Base-by-base conservation (phyloP, 2,329 filamentous ascomycete genomes). In the Ophiostoma triangulosporum region DNA sequence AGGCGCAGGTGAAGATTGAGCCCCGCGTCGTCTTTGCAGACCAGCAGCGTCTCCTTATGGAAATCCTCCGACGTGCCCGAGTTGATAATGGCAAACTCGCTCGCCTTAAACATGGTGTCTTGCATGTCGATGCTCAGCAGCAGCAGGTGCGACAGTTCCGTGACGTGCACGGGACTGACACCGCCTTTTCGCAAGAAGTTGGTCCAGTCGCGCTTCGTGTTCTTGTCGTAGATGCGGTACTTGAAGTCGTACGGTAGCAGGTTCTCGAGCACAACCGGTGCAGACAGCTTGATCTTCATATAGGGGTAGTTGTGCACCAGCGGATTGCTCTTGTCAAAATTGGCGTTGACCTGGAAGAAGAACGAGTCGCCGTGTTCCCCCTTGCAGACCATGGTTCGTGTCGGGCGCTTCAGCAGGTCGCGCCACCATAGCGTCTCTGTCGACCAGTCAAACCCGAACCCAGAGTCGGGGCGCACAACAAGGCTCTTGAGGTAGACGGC, bases 181-280 rank as follows among this genome's bases (percentile, higher is more conserved):
- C 94, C 94, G 26, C 94, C 93, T 68, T 96, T 97, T 54, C 93
- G 82, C 48, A 98, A 72, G 70, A 98, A 98, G 66, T 98, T 98
- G 4, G 88, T 94, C 93, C 93, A 98, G 65, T 98, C 93, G 65
- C 94, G 95, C 73, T 91, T 94, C 0, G 90, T 96, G 66, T 95
- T 94, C 71, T 94, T 96, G 72, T 98, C 93, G 64, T 97, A 98
- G 53, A 98, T 97, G 53, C 91, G 83, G 67, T 98, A 98, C 68
- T 98, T 97, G 80, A 98, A 98, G 68, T 98, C 93, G 64, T 93
- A 97, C 0, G 93, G 93, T 35, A 98, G 71, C 43, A 98, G 72
- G 60, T 98, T 98, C 66, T 98, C 91, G 4, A 98, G 77, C 50
- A 95, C 91, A 14, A 98, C 81, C 0, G 94, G 93, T 0, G 93